A percentile compares a stretch with the other conserved stretches of the same genome.
Conservation (phyloP, 1,139 yeast species). For the Torulaspora globosa region DNA sequence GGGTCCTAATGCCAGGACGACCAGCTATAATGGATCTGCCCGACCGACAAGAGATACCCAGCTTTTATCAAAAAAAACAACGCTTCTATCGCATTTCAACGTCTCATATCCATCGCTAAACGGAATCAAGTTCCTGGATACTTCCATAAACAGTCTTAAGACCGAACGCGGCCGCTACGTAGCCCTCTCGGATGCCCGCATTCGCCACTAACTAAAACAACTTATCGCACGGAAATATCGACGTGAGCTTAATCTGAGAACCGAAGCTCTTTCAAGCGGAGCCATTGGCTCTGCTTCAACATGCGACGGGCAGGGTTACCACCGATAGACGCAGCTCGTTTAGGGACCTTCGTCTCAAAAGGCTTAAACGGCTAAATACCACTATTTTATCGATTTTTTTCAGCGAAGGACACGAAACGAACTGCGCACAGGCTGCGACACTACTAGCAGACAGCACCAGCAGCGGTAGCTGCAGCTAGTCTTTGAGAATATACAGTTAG, state of each 20-base stretch:
- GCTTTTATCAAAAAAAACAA: too few relatives aligned
- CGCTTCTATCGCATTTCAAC: too few relatives aligned
- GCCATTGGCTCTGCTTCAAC: constrained; percentile 1
- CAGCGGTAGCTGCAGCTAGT: constrained; percentile 4
- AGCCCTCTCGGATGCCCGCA: background rate
- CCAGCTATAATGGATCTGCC: background rate
- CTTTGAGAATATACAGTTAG: background rate
- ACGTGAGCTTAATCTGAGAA: background rate
- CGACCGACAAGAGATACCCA: background rate
- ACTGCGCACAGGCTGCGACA: constrained; percentile 6
- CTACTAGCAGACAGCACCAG: background rate
- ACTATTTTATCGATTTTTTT: constrained; percentile 9
- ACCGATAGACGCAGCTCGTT: constrained; percentile 7
- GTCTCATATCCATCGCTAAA: too few relatives aligned
- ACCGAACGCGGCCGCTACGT: too few relatives aligned
- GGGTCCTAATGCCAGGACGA: background rate
- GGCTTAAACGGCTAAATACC: constrained; percentile 7
- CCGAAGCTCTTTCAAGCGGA: background rate
- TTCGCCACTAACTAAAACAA: background rate
- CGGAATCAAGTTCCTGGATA: too few relatives aligned
- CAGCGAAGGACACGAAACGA: constrained; percentile 5
- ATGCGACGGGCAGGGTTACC: background rate
- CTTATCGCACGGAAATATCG: background rate
- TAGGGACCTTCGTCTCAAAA: background rate
- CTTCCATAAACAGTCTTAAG: too few relatives aligned